A percentile compares a stretch with the other conserved stretches of the same genome.
These are phyloP conservation scores for Sporothrix protearum DNA, from an alignment of 2,329 filamentous ascomycete species.

Conservation along the genomic window DNA sequence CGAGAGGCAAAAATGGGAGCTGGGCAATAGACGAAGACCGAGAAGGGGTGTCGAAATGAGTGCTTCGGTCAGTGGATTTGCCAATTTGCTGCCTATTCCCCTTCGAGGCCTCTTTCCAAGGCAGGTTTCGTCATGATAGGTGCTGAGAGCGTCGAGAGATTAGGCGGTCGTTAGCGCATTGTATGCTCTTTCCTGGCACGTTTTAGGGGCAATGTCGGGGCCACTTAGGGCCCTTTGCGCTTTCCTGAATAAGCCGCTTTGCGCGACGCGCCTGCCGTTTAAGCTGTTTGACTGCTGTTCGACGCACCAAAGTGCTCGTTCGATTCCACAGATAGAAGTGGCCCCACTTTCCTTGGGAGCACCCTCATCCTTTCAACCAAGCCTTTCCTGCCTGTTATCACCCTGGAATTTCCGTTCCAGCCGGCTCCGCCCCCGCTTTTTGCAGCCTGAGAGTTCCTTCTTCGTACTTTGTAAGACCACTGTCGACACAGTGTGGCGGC, in stretches of 20 bases:
- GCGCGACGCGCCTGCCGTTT: constrained; percentile 15
- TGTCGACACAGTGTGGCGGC: constrained; percentile 10
- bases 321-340: background rate
- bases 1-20: background rate
- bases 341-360: constrained; percentile 2
- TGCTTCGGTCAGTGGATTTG: background rate
- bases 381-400: background rate
- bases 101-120: background rate
- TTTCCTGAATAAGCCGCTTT: background rate
- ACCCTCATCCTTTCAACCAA: background rate
- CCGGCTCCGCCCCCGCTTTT: constrained; percentile 16
- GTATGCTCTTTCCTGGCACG: background rate
- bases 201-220: background rate
- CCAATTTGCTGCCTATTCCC: constrained; percentile 16
- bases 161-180: background rate
- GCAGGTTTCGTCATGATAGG: constrained; percentile 15
- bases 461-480: no score
- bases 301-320: background rate
- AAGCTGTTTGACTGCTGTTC: background rate
- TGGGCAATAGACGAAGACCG: background rate
- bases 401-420: constrained; percentile 11
- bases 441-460: background rate
- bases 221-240: background rate
- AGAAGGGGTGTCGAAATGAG: background rate
- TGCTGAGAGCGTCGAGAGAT: background rate